Evolutionary conservation across 2,329 filamentous ascomycete species (phyloP).

Genomic region (Colletotrichum brevisporum): DNA sequence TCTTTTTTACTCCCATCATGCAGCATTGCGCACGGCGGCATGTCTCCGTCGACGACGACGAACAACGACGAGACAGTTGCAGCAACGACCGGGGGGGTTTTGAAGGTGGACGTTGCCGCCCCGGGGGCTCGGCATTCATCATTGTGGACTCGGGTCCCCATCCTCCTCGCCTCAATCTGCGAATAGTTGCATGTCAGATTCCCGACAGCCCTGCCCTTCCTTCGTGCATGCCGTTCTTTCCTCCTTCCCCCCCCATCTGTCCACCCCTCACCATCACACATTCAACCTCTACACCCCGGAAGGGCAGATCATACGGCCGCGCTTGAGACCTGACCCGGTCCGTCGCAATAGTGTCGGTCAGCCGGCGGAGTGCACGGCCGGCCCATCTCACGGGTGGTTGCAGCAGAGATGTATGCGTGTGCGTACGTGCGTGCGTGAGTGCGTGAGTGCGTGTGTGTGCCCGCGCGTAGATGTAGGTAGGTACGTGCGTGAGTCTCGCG

Average conservation of each 20-base stretch:
- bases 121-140: slow-evolving; percentile 33
- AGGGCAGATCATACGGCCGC: slow-evolving; percentile 6
- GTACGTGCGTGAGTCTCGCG: slow-evolving; percentile 1
- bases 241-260: no score
- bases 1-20: slow-evolving; percentile 13
- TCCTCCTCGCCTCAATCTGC: slow-evolving; percentile 31
- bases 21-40: background rate
- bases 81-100: slow-evolving; percentile 1
- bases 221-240: background rate
- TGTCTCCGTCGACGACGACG: background rate
- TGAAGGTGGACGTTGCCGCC: background rate
- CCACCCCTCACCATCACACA: no score
- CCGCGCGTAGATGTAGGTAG: background rate
- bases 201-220: slow-evolving; percentile 12
- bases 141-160: slow-evolving; percentile 29
- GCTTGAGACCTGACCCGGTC: slow-evolving; percentile 10
- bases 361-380: slow-evolving; percentile 37
- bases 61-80: background rate
- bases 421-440: slow-evolving; percentile 12
- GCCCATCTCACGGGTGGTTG: slow-evolving; percentile 33
- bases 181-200: slow-evolving; percentile 33
- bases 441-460: background rate
- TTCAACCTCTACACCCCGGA: no score
- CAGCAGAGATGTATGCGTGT: slow-evolving; percentile 22
- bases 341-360: slow-evolving; percentile 32